Percentiles rank a stretch among this genome's conserved stretches.
Evolutionary conservation across 164 flowering plant genomes (phyloP).

Genomic region (Macadamia integrifolia): DNA sequence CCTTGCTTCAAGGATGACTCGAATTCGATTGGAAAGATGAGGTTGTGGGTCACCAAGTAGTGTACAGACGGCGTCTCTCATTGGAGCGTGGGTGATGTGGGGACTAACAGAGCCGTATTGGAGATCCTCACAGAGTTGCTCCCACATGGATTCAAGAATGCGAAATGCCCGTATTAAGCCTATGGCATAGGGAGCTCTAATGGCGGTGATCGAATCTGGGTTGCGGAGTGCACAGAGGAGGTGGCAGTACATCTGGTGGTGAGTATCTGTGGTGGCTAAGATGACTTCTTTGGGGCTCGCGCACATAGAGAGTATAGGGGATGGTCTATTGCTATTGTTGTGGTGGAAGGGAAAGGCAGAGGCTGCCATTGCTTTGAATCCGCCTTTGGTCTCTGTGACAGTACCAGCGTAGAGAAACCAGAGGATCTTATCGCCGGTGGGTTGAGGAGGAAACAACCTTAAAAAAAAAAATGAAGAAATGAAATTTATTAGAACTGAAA

Average conservation of each 20-base stretch:
- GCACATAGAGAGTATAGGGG: slow-evolving; percentile 11
- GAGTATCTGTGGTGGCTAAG: slow-evolving; percentile 27
- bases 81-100: slow-evolving; percentile 28
- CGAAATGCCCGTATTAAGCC: slow-evolving; percentile 32
- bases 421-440: slow-evolving; percentile 23
- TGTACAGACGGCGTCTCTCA: slow-evolving; percentile 34
- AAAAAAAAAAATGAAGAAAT: background rate
- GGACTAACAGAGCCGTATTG: slow-evolving; percentile 27
- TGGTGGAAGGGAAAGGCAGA: slow-evolving; percentile 32
- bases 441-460: slow-evolving; percentile 36
- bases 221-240: slow-evolving; percentile 44
- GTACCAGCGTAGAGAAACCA: slow-evolving; percentile 35
- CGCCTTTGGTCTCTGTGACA: slow-evolving; percentile 33
- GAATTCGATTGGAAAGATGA: slow-evolving; percentile 27
- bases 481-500: background rate
- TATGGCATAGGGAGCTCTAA: slow-evolving; percentile 38
- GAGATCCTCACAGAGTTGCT: slow-evolving; percentile 38
- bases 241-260: slow-evolving; percentile 51
- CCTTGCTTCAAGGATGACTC: slow-evolving; percentile 20
- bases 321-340: slow-evolving; percentile 5
- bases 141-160: slow-evolving; percentile 41
- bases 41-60: slow-evolving; percentile 38
- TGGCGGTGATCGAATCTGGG: slow-evolving; percentile 23
- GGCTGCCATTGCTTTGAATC: slow-evolving; percentile 43
- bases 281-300: slow-evolving; percentile 38